Conservation (phyloP, 148 eudicot species). For the Persicaria tinctoria region DNA sequence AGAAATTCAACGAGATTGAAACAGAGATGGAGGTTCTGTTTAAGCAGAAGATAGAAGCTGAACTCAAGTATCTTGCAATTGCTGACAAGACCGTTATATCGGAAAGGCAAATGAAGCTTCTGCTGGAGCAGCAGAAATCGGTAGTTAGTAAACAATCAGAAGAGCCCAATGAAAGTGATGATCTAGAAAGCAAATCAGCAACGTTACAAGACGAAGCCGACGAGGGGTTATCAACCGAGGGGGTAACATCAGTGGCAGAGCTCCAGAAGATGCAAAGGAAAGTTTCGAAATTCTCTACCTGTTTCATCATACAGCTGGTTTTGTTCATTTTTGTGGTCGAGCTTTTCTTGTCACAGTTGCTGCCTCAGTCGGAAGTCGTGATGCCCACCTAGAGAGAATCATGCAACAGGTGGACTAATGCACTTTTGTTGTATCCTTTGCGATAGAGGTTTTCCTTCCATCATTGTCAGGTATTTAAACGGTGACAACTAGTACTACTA, state of each 20-base stretch:
- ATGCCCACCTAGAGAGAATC: conserved; percentile 53
- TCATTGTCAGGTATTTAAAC: background rate
- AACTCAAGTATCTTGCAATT: conserved; percentile 50
- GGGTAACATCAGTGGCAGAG: conserved; percentile 12
- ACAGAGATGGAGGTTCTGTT: conserved; percentile 48
- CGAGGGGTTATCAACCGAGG: conserved; percentile 25
- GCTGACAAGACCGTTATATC: conserved; percentile 26
- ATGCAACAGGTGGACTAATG: background rate
- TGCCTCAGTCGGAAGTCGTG: conserved; percentile 38
- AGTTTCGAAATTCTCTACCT: conserved; percentile 28
- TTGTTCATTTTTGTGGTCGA: conserved; percentile 35
- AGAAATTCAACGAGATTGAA: conserved; percentile 29
- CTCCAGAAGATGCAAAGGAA: conserved; percentile 38
- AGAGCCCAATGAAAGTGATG: conserved; percentile 16
- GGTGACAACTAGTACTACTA: background rate
- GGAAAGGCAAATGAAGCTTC: conserved; percentile 26
- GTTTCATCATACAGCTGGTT: conserved; percentile 45
- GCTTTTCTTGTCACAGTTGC: conserved; percentile 28
- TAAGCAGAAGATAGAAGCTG: conserved; percentile 63
- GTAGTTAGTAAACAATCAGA: conserved; percentile 23
- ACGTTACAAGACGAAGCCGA: conserved; percentile 25
- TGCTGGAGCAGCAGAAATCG: conserved; percentile 34
- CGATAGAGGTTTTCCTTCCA: background rate
- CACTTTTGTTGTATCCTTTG: background rate
- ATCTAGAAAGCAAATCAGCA: conserved; percentile 26